These are phyloP conservation scores for Iris pallida DNA, from an alignment of 116 monocot genomes.

Conservation along the genomic window DNA sequence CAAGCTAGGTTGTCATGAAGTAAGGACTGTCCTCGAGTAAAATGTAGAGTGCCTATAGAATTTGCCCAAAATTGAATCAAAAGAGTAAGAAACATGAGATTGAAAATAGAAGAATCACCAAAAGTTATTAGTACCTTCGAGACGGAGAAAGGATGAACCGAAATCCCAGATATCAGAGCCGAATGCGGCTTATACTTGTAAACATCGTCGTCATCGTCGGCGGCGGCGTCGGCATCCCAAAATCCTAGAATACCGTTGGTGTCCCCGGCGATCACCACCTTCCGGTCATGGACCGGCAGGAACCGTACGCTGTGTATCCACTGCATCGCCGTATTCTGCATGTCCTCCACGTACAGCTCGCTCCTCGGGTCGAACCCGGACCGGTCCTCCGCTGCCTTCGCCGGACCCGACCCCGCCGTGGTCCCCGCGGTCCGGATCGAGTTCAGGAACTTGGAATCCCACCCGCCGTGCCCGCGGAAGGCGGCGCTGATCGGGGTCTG, in stretches of 20 bases:
- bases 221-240: constrained; percentile 57
- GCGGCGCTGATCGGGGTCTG: constrained; percentile 22
- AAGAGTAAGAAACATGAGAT: neutral
- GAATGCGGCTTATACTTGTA: constrained; percentile 63
- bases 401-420: neutral
- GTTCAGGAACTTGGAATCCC: constrained; percentile 16
- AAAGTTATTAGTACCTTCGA: constrained; percentile 32
- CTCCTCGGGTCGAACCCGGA: constrained; percentile 31
- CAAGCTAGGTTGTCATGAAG: no score
- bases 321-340: constrained; percentile 35
- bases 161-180: constrained; percentile 57
- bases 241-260: constrained; percentile 64
- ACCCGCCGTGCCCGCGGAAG: constrained; percentile 7
- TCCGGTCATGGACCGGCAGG: constrained; percentile 55
- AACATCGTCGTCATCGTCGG: constrained; percentile 29
- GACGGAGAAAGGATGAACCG: constrained; percentile 35
- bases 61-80: neutral
- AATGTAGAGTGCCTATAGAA: no score
- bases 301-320: constrained; percentile 50
- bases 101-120: neutral
- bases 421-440: constrained; percentile 12
- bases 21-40: no score
- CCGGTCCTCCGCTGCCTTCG: neutral
- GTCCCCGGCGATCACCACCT: constrained; percentile 48
- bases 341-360: constrained; percentile 40